Base-by-base conservation (phyloP, 2,329 filamentous ascomycete genomes). In the Dactylonectria estremocensis region DNA sequence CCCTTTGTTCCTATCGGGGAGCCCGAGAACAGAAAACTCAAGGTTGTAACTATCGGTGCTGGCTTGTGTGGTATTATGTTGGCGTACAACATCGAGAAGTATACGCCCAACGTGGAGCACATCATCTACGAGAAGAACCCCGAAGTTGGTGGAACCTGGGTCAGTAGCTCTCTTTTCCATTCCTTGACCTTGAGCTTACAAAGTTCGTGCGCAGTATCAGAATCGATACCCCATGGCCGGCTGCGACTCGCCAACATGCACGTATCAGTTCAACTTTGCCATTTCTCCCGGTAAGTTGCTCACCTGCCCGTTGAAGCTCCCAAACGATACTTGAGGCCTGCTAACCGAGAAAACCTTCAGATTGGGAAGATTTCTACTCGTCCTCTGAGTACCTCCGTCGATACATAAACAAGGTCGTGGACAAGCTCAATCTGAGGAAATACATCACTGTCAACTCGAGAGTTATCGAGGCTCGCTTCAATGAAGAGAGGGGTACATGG, bases 121-220 rank as follows among this genome's bases (percentile, higher is more conserved):
- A 84, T 92, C 59, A 88, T 92, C 28, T 87, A 88, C 56, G 89
- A 92, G 74, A 92, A 91, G 79, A 91, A 92, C 70, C 74, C 81
- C 0, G 88, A 90, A 48, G 84, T 91, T 74, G 88, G 62, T 10
- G 62, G 62, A 14, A 59, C 55, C 4, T 65, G 62, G 62, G 48
- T 61, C 2, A 31, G 22, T 46, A 20, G 45, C 45, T 22, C 3
- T 46, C 18, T 46, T 20, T 20, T 4, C 40, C 24, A 28, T 7
- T 28, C 7, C n/a, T n/a, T n/a, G n/a, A n/a, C n/a, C n/a, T n/a
- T n/a, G n/a, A n/a, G 10, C 45, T 46, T 20, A 46, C 11, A 10
- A 20, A 22, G 16, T 10, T 46, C 3, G n/a, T 3, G 13, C 9
- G 22, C 22, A 45, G 35, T 61, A 53, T 40, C 46, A 61, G 31